Base-by-base conservation (phyloP, 2,329 filamentous ascomycete species). In the Aureobasidium subglaciale region DNA sequence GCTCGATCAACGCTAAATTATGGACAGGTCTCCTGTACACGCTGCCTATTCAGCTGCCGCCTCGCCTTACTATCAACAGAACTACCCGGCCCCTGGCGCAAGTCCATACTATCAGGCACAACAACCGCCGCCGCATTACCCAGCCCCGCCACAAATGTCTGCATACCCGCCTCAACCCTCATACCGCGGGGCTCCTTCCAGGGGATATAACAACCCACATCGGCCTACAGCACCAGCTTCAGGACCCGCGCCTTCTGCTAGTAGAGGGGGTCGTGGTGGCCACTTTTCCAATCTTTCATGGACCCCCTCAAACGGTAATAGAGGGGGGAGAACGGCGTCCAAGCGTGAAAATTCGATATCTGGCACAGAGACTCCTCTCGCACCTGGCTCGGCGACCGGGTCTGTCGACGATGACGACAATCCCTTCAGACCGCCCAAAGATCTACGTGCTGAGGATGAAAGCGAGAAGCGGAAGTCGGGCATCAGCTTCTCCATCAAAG, bases 401-500 rank as follows among this genome's bases (percentile, higher is more conserved):
- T 57, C 56, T 53, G 72, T 73, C 7, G 76, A 79, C 42, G 82
- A 82, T 27, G 75, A 78, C 53, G 81, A 85, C 54, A 81, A 83
- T 63, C 75, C 80, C 7, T 83, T 85, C 64, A 75, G 82, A 57
- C 80, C 81, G 25, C 80, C 83, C 0, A 85, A 86, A 63, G 85
- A 86, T 59, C 65, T 83, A 9, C 81, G 82, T 58, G 78, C 80
- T 13, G 85, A 88, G 65, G 84, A 88, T 63, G 77, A 81, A 60
- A 70, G 76, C 2, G 57, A 59, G 7, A 68, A 65, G 56, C 62
- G 61, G 41, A 70, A 68, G 58, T 64, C 63, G 37, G 93, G 92
- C 71, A 95, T 96, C 65, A 95, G 90, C 68, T 97, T 97, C 69
- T 90, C 90, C 1, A 90, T 97, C 70, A 96, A 96, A 68, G 81